These are phyloP conservation scores for Viola odorata DNA, from an alignment of 345 rosid species.

Conservation along the genomic window DNA sequence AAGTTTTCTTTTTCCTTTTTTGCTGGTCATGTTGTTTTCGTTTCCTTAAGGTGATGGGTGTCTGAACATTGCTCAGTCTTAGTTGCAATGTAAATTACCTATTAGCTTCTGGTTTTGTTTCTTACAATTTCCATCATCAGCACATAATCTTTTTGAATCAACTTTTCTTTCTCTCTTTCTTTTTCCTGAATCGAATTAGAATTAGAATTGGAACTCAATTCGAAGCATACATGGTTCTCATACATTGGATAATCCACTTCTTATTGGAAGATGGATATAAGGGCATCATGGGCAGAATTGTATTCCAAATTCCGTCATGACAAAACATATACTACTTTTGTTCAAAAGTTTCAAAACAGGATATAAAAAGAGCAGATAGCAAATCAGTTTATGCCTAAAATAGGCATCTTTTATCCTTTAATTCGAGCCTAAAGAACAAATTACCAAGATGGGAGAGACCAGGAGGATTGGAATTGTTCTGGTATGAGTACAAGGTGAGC, in stretches of 20 bases:
- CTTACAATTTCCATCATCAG: background rate
- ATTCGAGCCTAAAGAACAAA: background rate
- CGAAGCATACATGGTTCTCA: too few relatives aligned
- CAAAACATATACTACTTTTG: constrained; percentile 4
- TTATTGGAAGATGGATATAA: background rate
- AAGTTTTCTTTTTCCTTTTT: too few relatives aligned
- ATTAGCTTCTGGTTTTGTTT: background rate
- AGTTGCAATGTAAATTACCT: constrained; percentile 10
- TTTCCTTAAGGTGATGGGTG: background rate
- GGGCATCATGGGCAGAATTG: constrained; percentile 6
- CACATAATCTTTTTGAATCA: too few relatives aligned
- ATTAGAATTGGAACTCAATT: too few relatives aligned
- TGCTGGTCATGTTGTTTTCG: background rate
- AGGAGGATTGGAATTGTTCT: constrained; percentile 1
- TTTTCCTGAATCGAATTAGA: background rate
- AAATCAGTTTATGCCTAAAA: too few relatives aligned
- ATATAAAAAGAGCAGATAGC: too few relatives aligned
- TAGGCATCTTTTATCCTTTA: background rate
- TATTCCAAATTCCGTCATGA: constrained; percentile 6
- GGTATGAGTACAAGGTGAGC: background rate
- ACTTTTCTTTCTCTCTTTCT: background rate
- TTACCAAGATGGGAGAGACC: constrained; percentile 2
- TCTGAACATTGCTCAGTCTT: constrained; percentile 19
- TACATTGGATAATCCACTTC: background rate
- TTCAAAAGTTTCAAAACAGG: background rate